Evolutionary conservation across 2,329 filamentous ascomycete genomes (phyloP).

Genomic region (Xylaria arbuscula): DNA sequence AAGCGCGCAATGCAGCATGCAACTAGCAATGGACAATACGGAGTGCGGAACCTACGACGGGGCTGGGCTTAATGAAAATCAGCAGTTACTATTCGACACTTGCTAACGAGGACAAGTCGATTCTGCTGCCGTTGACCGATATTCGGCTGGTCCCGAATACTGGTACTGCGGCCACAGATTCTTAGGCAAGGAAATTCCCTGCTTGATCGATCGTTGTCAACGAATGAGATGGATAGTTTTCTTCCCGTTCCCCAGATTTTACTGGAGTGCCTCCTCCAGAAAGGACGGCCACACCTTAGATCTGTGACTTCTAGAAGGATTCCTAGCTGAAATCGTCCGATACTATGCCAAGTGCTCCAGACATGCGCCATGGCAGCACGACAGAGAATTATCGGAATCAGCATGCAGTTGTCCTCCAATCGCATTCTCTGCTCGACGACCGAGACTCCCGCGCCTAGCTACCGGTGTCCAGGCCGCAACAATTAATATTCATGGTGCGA

Average conservation of each 20-base stretch:
- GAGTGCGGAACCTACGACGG: slow-evolving; percentile 17
- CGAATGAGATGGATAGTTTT: slow-evolving; percentile 6
- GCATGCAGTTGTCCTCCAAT: slow-evolving; percentile 25
- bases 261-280: not conserved
- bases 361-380: slow-evolving; percentile 21
- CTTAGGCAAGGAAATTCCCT: not conserved
- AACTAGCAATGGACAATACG: not conserved
- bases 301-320: slow-evolving; percentile 37
- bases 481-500: slow-evolving; percentile 39
- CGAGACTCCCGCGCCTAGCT: slow-evolving; percentile 39
- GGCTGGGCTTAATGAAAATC: not conserved
- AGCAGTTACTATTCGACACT: slow-evolving; percentile 1
- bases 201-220: not conserved
- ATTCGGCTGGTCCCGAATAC: slow-evolving; percentile 32
- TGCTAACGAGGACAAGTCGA: slow-evolving; percentile 8
- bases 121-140: slow-evolving; percentile 14
- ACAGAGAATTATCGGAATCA: slow-evolving; percentile 24
- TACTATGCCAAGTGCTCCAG: slow-evolving; percentile 11
- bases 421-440: slow-evolving; percentile 17
- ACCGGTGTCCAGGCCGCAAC: slow-evolving; percentile 32
- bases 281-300: slow-evolving; percentile 9
- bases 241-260: slow-evolving; percentile 32
- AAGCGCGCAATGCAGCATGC: slow-evolving; percentile 9
- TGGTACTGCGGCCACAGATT: slow-evolving; percentile 17
- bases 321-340: slow-evolving; percentile 31